Base-by-base conservation (phyloP, 352 stramenopile genomes). In the Hyaloperonospora brassicae region DNA sequence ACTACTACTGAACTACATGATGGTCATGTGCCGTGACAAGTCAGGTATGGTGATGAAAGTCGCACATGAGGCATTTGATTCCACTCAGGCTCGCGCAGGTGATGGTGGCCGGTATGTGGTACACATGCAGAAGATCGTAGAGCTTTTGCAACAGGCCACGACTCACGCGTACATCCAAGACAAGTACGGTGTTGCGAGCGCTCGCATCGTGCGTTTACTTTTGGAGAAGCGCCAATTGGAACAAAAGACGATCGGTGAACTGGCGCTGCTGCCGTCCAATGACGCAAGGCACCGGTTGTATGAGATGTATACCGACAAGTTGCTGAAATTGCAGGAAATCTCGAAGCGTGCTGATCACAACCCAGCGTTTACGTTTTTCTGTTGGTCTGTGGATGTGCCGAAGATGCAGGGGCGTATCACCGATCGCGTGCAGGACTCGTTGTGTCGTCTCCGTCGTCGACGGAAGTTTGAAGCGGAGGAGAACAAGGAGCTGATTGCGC, bases 61-160 rank as follows among this genome's bases (percentile, higher is more conserved):
- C 2, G 72, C 75, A 21, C 58, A 79, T 27, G 82, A 95, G 51
- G 51, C 67, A 40, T 88, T 89, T 49, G 76, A 92, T 53, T 52
- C 76, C 23, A 77, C 72, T 11, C 66, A 84, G 45, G 55, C 67
- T 39, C 78, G 74, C 8, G 52, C 80, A 2, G 76, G 79, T 35
- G 84, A 95, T 39, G 84, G 84, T 17, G 84, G 84, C n/a, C 82
- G 89, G 55, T 95, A 93, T 54, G 82, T 88, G 22, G 82, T 95
- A 27, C 84, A 95, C 61, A 91, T 95, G 80, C 74, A 88, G 55
- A 95, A 95, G 67, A 92, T 95, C 51, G 66, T 91, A 21, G 65
- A 76, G 39, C 90, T 88, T 48, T 50, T 95, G 25, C 66, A 77
- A 41, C 84, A 88, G 38, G 84, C 73, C 55, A 91, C 82, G 30